These are phyloP conservation scores for Candida smagusa DNA, from an alignment of 1,139 yeast species.

Conservation along the genomic window DNA sequence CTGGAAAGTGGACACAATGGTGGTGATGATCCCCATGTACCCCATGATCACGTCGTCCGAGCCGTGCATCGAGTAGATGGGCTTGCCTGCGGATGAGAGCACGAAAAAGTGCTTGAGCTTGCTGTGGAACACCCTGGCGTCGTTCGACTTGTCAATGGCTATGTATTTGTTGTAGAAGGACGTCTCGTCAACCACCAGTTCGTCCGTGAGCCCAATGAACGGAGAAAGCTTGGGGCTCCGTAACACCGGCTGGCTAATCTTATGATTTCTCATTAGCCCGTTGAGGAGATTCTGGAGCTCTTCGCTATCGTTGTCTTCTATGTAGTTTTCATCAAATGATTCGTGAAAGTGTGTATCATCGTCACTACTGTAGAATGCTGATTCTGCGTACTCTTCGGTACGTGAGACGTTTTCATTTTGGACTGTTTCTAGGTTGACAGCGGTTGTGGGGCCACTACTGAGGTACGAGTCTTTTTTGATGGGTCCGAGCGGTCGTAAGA, in stretches of 20 bases:
- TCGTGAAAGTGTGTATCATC: constrained; percentile 4
- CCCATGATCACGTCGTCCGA: constrained; percentile 68
- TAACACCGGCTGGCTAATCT: background rate
- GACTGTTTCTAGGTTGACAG: constrained; percentile 17
- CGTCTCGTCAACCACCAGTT: constrained; percentile 5
- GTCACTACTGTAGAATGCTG: constrained; percentile 6
- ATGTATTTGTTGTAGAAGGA: constrained; percentile 14
- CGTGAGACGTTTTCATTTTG: constrained; percentile 2
- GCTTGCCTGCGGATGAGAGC: constrained; percentile 90
- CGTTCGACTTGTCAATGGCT: constrained; percentile 20
- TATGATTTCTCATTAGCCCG: constrained; percentile 19
- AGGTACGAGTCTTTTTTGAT: background rate
- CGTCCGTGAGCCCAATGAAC: constrained; percentile 1
- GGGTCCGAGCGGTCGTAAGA: background rate
- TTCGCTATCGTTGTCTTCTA: constrained; percentile 20
- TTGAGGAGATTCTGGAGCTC: constrained; percentile 26
- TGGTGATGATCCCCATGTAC: constrained; percentile 71
- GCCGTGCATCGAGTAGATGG: constrained; percentile 81
- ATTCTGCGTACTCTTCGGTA: background rate
- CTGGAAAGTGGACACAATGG: constrained; percentile 61
- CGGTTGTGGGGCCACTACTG: constrained; percentile 18
- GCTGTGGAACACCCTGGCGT: constrained; percentile 31
- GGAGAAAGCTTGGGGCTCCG: constrained; percentile 1
- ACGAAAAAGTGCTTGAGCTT: constrained; percentile 72
- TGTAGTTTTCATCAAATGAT: constrained; percentile 8